Evolutionary conservation across 805 yeast species (phyloP).

Genomic region (Starmera quercuum): DNA sequence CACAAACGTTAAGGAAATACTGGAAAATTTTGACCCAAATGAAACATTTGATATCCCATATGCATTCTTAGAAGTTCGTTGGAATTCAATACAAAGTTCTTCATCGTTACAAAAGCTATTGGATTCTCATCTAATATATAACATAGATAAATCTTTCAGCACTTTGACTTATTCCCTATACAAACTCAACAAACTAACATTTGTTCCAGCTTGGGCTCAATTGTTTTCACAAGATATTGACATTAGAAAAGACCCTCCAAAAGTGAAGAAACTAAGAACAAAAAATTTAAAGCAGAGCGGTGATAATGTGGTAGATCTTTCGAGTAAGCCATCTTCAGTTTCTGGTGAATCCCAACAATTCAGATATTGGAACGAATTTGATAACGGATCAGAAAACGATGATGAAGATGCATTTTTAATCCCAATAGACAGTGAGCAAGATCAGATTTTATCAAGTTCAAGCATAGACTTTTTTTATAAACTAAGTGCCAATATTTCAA

Average conservation of each 20-base stretch:
- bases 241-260: constrained; percentile 39
- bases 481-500: constrained; percentile 9
- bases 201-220: constrained; percentile 32
- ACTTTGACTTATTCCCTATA: constrained; percentile 21
- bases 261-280: neutral
- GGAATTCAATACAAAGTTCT: constrained; percentile 25
- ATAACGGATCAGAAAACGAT: constrained; percentile 49
- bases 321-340: constrained; percentile 4
- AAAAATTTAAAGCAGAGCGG: constrained; percentile 1
- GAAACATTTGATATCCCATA: constrained; percentile 32
- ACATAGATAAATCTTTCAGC: constrained; percentile 33
- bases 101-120: constrained; percentile 28
- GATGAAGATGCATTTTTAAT: constrained; percentile 30
- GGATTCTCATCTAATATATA: constrained; percentile 40
- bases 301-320: constrained; percentile 1
- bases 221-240: constrained; percentile 25
- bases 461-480: constrained; percentile 23
- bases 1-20: neutral
- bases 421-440: constrained; percentile 22
- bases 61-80: constrained; percentile 40
- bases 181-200: constrained; percentile 22
- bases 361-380: constrained; percentile 65
- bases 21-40: constrained; percentile 2
- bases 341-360: constrained; percentile 16
- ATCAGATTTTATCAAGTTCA: constrained; percentile 10